phyloP scores from a whole-genome alignment of 345 rosid species.

The Syzygium grande region DNA sequence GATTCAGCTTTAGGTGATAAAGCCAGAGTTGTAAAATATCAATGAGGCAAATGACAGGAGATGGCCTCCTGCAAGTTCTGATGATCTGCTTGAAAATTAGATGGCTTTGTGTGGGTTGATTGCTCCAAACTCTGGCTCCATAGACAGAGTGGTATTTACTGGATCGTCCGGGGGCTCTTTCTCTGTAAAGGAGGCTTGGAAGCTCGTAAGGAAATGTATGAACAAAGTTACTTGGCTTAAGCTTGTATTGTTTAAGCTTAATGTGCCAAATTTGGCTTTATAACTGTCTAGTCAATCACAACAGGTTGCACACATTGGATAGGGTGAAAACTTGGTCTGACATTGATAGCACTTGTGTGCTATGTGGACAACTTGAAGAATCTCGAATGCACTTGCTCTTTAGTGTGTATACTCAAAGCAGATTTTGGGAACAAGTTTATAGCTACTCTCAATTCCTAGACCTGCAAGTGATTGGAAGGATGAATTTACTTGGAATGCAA shows the following conservation, averaged over 20 bases:
- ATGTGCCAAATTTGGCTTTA: neutral
- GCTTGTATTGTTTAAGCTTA: too few species aligned
- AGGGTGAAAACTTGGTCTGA: neutral
- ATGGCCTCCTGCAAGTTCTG: too few species aligned
- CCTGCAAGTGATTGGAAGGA: too few species aligned
- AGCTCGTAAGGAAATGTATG: neutral
- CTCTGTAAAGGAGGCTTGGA: neutral
- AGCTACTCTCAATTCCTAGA: too few species aligned
- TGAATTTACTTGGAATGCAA: neutral
- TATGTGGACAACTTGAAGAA: neutral
- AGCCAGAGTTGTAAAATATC: too few species aligned
- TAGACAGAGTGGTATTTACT: neutral
- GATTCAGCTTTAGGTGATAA: too few species aligned
- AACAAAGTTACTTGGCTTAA: too few species aligned
- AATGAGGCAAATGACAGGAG: too few species aligned
- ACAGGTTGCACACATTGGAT: neutral
- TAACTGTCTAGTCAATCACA: neutral
- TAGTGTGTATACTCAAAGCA: neutral
- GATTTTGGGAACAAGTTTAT: neutral
- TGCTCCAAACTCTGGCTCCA: neutral
- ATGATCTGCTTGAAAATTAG: too few species aligned
- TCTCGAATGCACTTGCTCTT: neutral
- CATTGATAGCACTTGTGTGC: neutral
- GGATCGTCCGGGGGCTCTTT: neutral
- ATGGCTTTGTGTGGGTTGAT: too few species aligned